These are phyloP conservation scores for Scenedesmus sp. DNA, from an alignment of 163 green algal species.

Conservation along the genomic window DNA sequence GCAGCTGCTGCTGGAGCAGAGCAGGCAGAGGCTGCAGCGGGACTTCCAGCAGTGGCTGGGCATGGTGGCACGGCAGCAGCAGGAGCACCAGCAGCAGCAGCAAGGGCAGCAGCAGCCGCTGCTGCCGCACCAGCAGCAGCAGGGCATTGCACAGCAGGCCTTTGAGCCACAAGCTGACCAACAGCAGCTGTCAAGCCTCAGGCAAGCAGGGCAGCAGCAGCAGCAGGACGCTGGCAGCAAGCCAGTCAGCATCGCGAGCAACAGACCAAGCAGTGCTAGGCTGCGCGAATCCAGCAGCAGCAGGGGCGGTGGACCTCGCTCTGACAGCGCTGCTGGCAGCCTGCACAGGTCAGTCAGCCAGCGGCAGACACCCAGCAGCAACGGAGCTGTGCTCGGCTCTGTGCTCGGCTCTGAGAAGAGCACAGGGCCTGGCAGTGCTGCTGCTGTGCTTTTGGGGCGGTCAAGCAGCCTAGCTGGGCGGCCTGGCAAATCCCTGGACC, in stretches of 20 bases:
- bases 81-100: slow-evolving; percentile 46
- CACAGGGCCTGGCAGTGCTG: not conserved
- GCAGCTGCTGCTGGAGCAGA: slow-evolving; percentile 86
- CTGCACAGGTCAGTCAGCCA: not conserved
- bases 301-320: not conserved
- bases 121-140: slow-evolving; percentile 22
- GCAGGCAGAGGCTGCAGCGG: slow-evolving; percentile 69
- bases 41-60: slow-evolving; percentile 87
- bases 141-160: not conserved
- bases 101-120: not conserved
- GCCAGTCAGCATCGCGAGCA: not conserved
- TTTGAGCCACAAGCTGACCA: not conserved
- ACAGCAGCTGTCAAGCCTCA: not conserved
- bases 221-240: not conserved
- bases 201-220: slow-evolving; percentile 20
- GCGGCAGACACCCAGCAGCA: not conserved
- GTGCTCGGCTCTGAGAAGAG: not conserved
- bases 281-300: not conserved
- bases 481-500: not conserved
- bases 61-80: slow-evolving; percentile 71
- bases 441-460: not conserved
- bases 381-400: not conserved
- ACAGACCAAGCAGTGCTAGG: slow-evolving; percentile 1
- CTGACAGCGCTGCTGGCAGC: not conserved
- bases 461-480: not conserved